Evolutionary conservation across 257 asterid species (phyloP).

Genomic region (Sherardia arvensis): DNA sequence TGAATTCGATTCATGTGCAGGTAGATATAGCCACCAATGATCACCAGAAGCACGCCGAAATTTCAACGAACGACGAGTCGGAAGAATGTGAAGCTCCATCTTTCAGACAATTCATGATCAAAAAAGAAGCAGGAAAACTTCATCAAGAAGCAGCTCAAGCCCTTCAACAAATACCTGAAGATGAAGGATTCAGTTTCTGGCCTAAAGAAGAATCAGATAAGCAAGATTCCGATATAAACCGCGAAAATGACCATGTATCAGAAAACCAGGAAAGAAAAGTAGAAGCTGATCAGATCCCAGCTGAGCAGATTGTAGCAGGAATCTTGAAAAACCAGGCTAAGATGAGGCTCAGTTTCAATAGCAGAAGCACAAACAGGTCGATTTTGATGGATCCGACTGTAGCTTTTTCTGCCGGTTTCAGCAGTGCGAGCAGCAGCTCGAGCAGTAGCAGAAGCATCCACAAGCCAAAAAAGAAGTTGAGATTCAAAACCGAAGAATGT

Average conservation of each 20-base stretch:
- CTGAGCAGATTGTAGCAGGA: neutral
- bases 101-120: neutral
- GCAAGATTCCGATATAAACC: too few species aligned
- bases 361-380: neutral
- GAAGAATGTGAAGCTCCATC: neutral
- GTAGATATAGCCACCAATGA: neutral
- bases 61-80: neutral
- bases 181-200: neutral
- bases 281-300: neutral
- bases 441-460: neutral
- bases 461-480: neutral
- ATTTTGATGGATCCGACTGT: neutral
- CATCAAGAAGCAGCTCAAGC: neutral
- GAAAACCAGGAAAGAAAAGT: neutral
- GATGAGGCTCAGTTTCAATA: neutral
- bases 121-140: neutral
- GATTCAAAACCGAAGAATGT: neutral
- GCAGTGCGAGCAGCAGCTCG: neutral
- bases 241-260: too few species aligned
- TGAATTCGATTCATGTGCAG: too few species aligned
- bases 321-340: neutral
- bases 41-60: too few species aligned
- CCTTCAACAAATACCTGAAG: neutral
- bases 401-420: neutral
- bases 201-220: neutral